Conservation (phyloP, 2,329 filamentous ascomycete species). For the Monosporascus sp. region DNA sequence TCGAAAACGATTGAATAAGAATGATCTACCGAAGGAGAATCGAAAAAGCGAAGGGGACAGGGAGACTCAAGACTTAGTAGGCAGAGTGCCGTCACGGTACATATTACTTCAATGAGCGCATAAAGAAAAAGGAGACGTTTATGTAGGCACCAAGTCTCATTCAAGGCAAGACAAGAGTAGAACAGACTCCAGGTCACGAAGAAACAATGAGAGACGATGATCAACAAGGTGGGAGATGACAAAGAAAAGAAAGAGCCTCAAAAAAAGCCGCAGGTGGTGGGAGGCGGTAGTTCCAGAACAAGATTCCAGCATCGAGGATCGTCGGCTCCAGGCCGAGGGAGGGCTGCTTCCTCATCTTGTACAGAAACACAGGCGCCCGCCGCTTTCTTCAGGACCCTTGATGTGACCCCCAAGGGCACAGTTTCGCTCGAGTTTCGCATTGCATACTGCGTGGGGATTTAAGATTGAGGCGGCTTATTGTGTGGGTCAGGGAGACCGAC, state of each 20-base stretch:
- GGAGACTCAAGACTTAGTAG: not conserved
- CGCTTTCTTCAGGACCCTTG: not conserved
- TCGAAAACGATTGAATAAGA: no score
- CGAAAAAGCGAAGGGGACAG: not conserved
- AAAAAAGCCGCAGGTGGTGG: not conserved
- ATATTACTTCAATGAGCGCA: not conserved
- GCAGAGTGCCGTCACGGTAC: not conserved
- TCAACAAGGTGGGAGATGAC: not conserved
- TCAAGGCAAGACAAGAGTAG: not conserved
- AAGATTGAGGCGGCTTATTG: not conserved
- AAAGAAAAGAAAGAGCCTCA: constrained; percentile 1
- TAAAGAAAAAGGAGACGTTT: not conserved
- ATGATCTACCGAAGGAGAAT: no score
- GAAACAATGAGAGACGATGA: not conserved
- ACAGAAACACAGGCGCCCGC: not conserved
- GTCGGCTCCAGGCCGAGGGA: not conserved
- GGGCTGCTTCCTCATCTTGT: not conserved
- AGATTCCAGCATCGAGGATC: not conserved
- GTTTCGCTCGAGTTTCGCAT: not conserved
- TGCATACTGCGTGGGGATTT: not conserved
- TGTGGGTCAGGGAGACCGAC: not conserved
- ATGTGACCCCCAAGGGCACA: no score
- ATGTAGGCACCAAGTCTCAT: not conserved
- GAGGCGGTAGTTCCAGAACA: not conserved
- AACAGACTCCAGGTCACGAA: not conserved